Base-by-base conservation (phyloP, 352 stramenopile species). In the Halophytophthora batemanensis region DNA sequence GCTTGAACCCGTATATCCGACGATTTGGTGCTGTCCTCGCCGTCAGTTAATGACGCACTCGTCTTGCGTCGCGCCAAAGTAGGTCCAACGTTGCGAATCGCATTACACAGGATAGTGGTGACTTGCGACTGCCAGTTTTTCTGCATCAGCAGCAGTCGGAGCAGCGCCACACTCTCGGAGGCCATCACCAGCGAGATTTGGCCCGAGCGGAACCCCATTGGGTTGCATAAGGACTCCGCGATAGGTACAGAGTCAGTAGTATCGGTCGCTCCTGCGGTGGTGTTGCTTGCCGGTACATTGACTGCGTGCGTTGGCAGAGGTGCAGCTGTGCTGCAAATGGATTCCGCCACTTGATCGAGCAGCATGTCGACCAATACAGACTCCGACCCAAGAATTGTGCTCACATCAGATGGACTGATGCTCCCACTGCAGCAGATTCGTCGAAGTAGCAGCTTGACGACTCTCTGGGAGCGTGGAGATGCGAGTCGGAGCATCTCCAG, bases 301-400 rank as follows among this genome's bases (percentile, higher is more conserved):
- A 85, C 56, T n/a, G 70, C 56, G 29, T 85, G 72, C 6, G 71
- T 77, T 17, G 75, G 53, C 59, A 90, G 66, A 10, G 82, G 77
- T 36, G 82, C 74, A 17, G 76, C 75, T 10, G 80, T 90, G 35
- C 80, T 91, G 51, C 80, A 93, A 15, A 95, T 75, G 0, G 85
- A 92, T 35, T 95, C 85, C 6, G 85, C 81, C 12, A 95, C 83
- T 74, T 93, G 85, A 62, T 95, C 81, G 1, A 95, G 67, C 44
- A 95, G 40, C 8, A 93, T 50, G 56, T 95, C 85, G n/a, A 93
- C 71, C 12, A 95, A 56, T 11, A 93, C 72, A 2, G 81, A 86
- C 34, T 93, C 82, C 0, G 81, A 92, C 1, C 85, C 85, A 43
- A 91, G 81, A 7, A 95, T 71, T 8, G 70, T 63, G 33, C 74